Evolutionary conservation across 768 basidiomycete genomes (phyloP).

Genomic region (Mycena epipterygia): DNA sequence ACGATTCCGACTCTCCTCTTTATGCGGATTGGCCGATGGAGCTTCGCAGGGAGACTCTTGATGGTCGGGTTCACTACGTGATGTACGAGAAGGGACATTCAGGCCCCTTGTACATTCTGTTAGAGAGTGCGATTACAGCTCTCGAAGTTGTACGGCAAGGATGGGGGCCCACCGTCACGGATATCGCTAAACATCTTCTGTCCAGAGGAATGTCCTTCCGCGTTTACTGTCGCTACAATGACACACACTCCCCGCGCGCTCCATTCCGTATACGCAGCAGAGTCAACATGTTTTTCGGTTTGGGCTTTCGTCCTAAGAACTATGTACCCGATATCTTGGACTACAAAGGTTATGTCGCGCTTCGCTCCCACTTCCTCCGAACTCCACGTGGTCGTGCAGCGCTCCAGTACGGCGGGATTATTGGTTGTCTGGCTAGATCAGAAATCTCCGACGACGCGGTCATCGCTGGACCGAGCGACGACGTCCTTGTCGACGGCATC

Average conservation of each 20-base stretch:
- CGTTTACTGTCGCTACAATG: background rate
- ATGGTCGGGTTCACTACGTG: background rate
- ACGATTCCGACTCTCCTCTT: background rate
- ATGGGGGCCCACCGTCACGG: background rate
- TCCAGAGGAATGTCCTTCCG: background rate
- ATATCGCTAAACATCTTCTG: background rate
- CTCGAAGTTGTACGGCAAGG: background rate
- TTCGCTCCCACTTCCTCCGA: background rate
- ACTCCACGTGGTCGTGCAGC: background rate
- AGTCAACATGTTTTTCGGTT: background rate
- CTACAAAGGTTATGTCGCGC: background rate
- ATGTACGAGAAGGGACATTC: background rate
- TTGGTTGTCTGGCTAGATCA: background rate
- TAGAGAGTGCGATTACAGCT: background rate
- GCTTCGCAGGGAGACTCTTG: background rate
- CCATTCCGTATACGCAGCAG: too few species aligned
- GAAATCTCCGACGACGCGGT: background rate
- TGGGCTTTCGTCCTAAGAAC: background rate
- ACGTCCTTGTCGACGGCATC: background rate
- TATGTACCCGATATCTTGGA: background rate
- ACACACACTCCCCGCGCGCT: too few species aligned
- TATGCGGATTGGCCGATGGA: background rate
- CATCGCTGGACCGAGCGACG: too few species aligned
- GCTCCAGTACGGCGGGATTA: background rate
- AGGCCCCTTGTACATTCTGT: background rate